Base-by-base conservation (phyloP, 2,329 filamentous ascomycete species). In the Aspergillus pseudotamarii region DNA sequence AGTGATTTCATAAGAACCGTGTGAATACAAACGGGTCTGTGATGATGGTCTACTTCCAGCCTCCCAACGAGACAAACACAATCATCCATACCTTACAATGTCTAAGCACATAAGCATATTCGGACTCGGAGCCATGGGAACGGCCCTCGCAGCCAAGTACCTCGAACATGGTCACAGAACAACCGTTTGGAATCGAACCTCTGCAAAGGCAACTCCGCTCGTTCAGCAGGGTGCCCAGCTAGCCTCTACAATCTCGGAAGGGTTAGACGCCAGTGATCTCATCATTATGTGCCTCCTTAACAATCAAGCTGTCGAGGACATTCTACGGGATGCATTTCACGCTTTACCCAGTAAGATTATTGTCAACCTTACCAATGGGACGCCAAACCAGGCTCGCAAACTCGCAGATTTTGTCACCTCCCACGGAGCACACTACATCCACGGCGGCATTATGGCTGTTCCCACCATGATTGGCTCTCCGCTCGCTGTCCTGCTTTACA, bases 51-150 rank as follows among this genome's bases (percentile, higher is more conserved):
- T 46, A 46, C n/a, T 23, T 12, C 11, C 10, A 50, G 1, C 26
- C 26, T 11, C 26, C 21, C 16, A 28, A 50, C 14, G 26, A 10
- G 30, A 50, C 14, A 16, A 16, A 10, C 8, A 14, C 16, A 50
- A 26, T 8, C 6, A 28, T 9, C 23, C 26, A 19, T 30, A 50
- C 16, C 38, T 10, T 3, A 50, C 23, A 30, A 50, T 50, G 46
- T 19, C 23, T 2, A 50, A 50, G 23, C 23, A 28, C 23, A 53
- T 64, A 32, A 62, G 38, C 21, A 54, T 66, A 54, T 57, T 67
- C 38, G 63, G 65, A n/a, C 61, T 67, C n/a, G 63, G 65, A 6
- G 61, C 61, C 23, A 67, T 67, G 61, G 63, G 63, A 11, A 50
- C 41, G 38, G 65, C 64, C 23, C 32, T 67, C 14, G 61, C 65